Evolutionary conservation across 345 rosid genomes (phyloP), one percentile per base, ranked within the genome.

Genomic region (Brassica nigra): DNA sequence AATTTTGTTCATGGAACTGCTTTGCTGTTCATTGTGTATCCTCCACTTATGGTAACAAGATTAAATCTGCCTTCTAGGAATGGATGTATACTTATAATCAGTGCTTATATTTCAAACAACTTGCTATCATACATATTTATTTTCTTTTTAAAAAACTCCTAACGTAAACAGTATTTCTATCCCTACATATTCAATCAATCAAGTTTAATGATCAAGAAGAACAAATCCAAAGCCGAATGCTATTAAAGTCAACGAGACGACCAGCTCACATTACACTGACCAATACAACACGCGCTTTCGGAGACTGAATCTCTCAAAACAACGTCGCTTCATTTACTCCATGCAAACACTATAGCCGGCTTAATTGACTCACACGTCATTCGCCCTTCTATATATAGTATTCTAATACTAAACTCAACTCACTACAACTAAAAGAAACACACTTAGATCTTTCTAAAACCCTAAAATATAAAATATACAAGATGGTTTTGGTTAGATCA

Each of bases 221-320:
- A 65, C 76, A 71, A 78, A 63, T 71, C 81, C 76, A 73, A 58
- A 58, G 16, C 3, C 65, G 23, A 55, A 12, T 7, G 20, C 47
- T 37, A 30, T n/a, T 58, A 23, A 49, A 73, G 74, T 78, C 77
- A 73, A 73, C 39, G 14, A 72, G 63, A 29, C 18, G 68, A 72
- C 74, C 73, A 44, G 71, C 76, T 78, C 72, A 78, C 34, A 71
- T 8, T 31, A 66, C 76, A 71, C 76, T 71, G 59, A 54, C 76
- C 66, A 57, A 62, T 10, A 72, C 33, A 78, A 29, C 49, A 78
- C 82, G 78, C 78, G 81, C 47, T 78, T 78, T 65, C 57, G 34
- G 39, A 59, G 34, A 28, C 61, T 15, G 10, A 58, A 37, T 29
- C 27, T 28, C 8, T 0, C 3, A 36, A 8, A 65, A 67, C 62